Percentiles rank a stretch among this genome's conserved stretches.
Evolutionary conservation across 202 grass and related monocot species (phyloP).

Genomic region (Musa balbisiana): DNA sequence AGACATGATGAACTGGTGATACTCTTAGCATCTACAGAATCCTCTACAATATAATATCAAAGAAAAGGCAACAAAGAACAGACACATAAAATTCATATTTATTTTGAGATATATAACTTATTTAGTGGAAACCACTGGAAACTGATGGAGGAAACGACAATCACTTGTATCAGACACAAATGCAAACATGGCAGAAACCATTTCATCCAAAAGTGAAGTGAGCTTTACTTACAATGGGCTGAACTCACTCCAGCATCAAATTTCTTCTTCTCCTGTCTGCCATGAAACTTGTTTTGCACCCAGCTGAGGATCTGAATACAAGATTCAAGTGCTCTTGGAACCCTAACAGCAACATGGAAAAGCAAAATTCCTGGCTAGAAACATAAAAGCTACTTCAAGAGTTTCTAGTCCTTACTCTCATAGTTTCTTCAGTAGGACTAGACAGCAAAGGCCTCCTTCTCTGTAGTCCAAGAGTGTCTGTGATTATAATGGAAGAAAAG

Average conservation of each 20-base stretch:
- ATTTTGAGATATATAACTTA: too few relatives aligned
- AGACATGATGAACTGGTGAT: too few relatives aligned
- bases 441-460: not conserved
- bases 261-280: conserved; percentile 40
- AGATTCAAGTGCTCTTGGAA: not conserved
- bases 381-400: not conserved
- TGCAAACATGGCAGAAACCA: too few relatives aligned
- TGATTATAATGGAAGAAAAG: not conserved
- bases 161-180: too few relatives aligned
- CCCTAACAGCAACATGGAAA: not conserved
- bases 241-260: conserved; percentile 16
- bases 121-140: too few relatives aligned
- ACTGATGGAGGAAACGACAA: too few relatives aligned
- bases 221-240: conserved; percentile 36
- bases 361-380: not conserved
- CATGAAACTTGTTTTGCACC: conserved; percentile 54
- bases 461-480: not conserved
- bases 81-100: too few relatives aligned
- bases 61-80: too few relatives aligned
- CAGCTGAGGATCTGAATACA: conserved; percentile 61
- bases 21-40: too few relatives aligned
- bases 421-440: not conserved
- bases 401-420: conserved; percentile 8
- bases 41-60: too few relatives aligned
- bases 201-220: not conserved